A percentile compares a stretch with the other conserved stretches of the same genome.
phyloP scores from a whole-genome alignment of 768 basidiomycete genomes.

The Podaxis carcinomalis region DNA sequence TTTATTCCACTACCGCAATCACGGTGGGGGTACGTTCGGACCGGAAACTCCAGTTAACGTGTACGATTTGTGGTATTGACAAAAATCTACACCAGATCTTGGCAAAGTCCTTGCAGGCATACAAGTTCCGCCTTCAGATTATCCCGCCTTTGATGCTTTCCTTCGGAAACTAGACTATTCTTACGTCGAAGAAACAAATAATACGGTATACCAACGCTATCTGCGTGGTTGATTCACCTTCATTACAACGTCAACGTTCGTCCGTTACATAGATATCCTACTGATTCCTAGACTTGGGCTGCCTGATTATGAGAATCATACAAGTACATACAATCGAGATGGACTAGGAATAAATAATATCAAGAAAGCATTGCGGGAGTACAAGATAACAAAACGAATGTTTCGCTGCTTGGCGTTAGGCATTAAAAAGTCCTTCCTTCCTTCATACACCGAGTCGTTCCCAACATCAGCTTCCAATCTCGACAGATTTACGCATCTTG shows the following conservation, averaged over 20 bases:
- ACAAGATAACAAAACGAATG: neutral
- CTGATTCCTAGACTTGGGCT: neutral
- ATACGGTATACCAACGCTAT: constrained; percentile 77
- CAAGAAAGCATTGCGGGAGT: neutral
- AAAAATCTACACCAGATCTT: constrained; percentile 51
- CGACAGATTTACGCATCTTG: constrained; percentile 15
- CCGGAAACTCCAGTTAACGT: neutral
- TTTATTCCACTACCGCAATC: constrained; percentile 96
- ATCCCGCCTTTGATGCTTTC: constrained; percentile 67
- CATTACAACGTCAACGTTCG: neutral
- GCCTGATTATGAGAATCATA: neutral
- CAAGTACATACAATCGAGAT: neutral
- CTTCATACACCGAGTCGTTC: neutral
- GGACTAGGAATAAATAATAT: neutral
- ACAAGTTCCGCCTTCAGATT: constrained; percentile 76
- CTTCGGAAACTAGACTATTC: constrained; percentile 77
- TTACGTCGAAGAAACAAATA: constrained; percentile 92
- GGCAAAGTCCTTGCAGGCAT: constrained; percentile 93
- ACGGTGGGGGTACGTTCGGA: constrained; percentile 77
- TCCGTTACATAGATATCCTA: neutral
- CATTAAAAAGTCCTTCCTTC: neutral
- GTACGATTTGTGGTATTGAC: neutral
- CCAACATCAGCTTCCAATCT: constrained; percentile 2
- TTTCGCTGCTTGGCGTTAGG: neutral
- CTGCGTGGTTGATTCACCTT: constrained; percentile 32